phyloP scores from a whole-genome alignment of 1,139 yeast genomes.

The Geotrichum reessii region DNA sequence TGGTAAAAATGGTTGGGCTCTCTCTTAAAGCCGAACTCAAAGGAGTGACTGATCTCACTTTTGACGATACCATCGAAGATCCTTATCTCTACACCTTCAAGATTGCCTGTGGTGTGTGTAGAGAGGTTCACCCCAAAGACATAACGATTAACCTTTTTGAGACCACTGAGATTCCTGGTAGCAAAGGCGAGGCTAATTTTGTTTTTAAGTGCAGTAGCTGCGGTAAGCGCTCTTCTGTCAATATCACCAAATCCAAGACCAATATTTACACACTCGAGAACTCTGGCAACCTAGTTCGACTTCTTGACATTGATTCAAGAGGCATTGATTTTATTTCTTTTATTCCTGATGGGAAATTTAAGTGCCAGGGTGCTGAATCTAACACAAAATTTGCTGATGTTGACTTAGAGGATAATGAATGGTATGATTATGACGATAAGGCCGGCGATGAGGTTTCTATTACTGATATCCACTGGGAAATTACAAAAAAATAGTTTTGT shows the following conservation, averaged over 20 bases:
- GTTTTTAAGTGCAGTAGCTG: constrained; percentile 72
- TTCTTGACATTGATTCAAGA: constrained; percentile 75
- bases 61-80: constrained; percentile 52
- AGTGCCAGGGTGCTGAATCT: constrained; percentile 52
- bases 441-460: constrained; percentile 76
- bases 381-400: constrained; percentile 54
- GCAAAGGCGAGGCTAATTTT: constrained; percentile 81
- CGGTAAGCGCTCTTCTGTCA: constrained; percentile 43
- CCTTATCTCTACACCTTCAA: constrained; percentile 74
- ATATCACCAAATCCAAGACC: constrained; percentile 3
- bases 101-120: constrained; percentile 69
- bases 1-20: constrained; percentile 40
- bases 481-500: constrained; percentile 29
- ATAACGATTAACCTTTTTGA: constrained; percentile 62
- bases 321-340: constrained; percentile 74
- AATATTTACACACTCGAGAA: constrained; percentile 36
- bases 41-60: constrained; percentile 59
- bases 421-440: constrained; percentile 93
- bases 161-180: constrained; percentile 55
- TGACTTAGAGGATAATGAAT: constrained; percentile 75
- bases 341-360: constrained; percentile 57
- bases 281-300: constrained; percentile 33
- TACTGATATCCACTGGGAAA: constrained; percentile 62
- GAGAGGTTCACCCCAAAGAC: constrained; percentile 71
- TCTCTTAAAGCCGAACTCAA: constrained; percentile 54